These are phyloP conservation scores for Acanthamoeba lenticulata DNA, from an alignment of 208 protist genomes.

Conservation along the genomic window DNA sequence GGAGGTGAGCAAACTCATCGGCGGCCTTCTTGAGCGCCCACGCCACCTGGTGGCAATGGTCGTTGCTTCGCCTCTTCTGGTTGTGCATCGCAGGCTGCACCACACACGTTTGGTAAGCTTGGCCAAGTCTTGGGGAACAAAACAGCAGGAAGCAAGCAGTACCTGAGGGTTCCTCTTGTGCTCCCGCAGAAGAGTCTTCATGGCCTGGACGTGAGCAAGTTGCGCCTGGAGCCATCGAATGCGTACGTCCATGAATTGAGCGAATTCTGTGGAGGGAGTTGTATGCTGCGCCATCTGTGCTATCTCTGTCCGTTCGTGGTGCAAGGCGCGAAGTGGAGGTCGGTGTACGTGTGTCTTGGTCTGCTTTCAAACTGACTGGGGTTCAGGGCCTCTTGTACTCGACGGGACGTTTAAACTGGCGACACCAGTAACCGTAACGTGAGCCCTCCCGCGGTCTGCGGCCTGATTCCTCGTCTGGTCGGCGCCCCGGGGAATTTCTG, in stretches of 20 bases:
- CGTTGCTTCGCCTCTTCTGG: not conserved
- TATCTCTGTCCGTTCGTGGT: not conserved
- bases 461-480: not conserved
- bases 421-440: not conserved
- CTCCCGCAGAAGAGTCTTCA: conserved; percentile 1
- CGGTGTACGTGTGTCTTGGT: no score
- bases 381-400: no score
- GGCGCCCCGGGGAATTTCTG: no score
- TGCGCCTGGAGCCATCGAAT: conserved; percentile 25
- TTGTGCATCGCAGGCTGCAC: not conserved
- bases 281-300: not conserved
- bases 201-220: not conserved
- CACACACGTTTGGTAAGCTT: no score
- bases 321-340: no score
- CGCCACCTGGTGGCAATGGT: conserved; percentile 46
- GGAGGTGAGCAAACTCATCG: not conserved
- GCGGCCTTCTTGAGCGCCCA: not conserved
- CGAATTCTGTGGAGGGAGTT: not conserved
- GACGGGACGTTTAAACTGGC: conserved; percentile 9
- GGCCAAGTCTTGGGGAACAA: no score
- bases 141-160: not conserved
- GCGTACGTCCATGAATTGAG: not conserved
- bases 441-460: not conserved
- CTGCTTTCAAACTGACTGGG: no score
- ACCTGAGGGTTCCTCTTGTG: not conserved